phyloP scores from a whole-genome alignment of 768 basidiomycete genomes.

The Terana coerulea region DNA sequence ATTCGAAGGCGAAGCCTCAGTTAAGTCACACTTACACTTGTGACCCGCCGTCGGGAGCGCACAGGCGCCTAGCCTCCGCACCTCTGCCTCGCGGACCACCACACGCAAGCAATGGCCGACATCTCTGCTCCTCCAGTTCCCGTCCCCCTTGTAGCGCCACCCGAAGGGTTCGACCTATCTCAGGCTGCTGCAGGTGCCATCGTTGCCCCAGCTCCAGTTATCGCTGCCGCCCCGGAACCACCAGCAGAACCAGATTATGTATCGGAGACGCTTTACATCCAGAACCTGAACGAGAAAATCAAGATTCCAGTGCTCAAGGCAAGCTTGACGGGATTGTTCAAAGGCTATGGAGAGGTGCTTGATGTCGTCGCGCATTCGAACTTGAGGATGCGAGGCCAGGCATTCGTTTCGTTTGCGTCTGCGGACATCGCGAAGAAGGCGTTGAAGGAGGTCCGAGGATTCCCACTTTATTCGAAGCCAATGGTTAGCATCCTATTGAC shows the following conservation, averaged over 20 bases:
- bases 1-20: no score
- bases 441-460: slow-evolving; percentile 87
- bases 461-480: slow-evolving; percentile 94
- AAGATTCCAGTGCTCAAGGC: slow-evolving; percentile 86
- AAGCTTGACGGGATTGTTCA: slow-evolving; percentile 85
- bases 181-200: slow-evolving; percentile 18
- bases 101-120: slow-evolving; percentile 29
- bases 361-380: slow-evolving; percentile 96
- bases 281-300: slow-evolving; percentile 95
- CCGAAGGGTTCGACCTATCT: slow-evolving; percentile 25
- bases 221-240: slow-evolving; percentile 18
- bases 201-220: slow-evolving; percentile 21
- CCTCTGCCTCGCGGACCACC: background rate
- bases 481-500: slow-evolving; percentile 57
- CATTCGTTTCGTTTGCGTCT: slow-evolving; percentile 89
- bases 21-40: no score
- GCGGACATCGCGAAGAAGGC: slow-evolving; percentile 84
- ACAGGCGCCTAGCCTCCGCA: background rate
- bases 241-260: slow-evolving; percentile 40
- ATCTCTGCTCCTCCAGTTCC: slow-evolving; percentile 6
- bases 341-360: slow-evolving; percentile 87
- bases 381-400: slow-evolving; percentile 97
- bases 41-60: slow-evolving; percentile 1
- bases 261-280: slow-evolving; percentile 91
- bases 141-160: slow-evolving; percentile 26